Base-by-base conservation (phyloP, 2,329 filamentous ascomycete genomes). In the Penicillium expansum region DNA sequence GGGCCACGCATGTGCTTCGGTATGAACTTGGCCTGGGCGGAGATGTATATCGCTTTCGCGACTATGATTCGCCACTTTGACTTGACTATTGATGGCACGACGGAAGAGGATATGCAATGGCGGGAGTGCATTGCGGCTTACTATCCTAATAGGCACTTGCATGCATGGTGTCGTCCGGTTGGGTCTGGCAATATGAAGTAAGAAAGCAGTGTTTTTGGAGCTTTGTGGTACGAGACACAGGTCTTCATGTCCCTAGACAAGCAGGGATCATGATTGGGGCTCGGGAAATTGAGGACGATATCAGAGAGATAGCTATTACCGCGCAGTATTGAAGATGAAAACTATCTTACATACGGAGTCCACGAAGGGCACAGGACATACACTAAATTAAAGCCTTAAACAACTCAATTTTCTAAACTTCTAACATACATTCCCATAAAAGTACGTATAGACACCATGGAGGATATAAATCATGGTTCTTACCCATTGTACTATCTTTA, bases 1-100 rank as follows among this genome's bases (percentile, higher is more conserved):
- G 48, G 48, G 6, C 48, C 48, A n/a, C 48, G 48, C 4, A 51
- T 51, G 48, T 51, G 48, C 11, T 43, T 51, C 16, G 48, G 48
- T n/a, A 51, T 51, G 48, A 51, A 51, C 27, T 24, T 51, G 14
- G 48, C 48, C 4, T 42, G 38, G 35, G 48, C 48, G 5, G 48
- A 51, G 48, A 24, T 51, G 37, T 51, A 51, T 16, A 42, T 51
- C 10, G 37, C 48, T 24, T 43, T 51, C 4, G 37, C 48, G 9
- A 41, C 27, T 24, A 43, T 43, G 35, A n/a, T 51, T 10, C 14
- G 48, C 2, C 9, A 32, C 2, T 43, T 51, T 24, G 37, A 51
- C 16, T 43, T 51, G 48, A 20, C 16, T 27, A 39, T 49, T 49
- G 33, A 49, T 9, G 47, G 47, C 8, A 49, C 47, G 8, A 49